These are phyloP conservation scores for Piromyces finnis DNA, from an alignment of 192 early-diverging fungal species.

Conservation along the genomic window DNA sequence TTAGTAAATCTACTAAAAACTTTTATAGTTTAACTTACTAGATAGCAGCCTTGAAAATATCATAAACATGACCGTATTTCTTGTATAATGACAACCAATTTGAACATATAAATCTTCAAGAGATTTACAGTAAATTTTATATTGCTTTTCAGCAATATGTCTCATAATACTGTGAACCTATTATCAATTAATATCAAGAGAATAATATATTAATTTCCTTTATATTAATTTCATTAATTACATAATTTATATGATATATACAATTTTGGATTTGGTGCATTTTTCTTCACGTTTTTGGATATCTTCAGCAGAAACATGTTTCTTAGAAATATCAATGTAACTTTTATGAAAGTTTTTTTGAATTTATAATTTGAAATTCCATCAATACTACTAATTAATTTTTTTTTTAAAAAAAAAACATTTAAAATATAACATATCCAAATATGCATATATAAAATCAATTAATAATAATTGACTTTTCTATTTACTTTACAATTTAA, in stretches of 20 bases:
- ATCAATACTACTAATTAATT: no score
- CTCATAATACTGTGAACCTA: slow-evolving; percentile 61
- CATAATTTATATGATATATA: background rate
- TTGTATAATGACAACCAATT: slow-evolving; percentile 84
- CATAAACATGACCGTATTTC: slow-evolving; percentile 90
- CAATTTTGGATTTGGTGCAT: slow-evolving; percentile 83
- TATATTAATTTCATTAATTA: no score
- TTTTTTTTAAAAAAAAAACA: no score
- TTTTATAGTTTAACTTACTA: slow-evolving; percentile 35
- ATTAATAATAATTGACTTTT: no score
- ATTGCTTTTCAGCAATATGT: slow-evolving; percentile 74
- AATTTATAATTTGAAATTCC: background rate
- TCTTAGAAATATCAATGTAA: slow-evolving; percentile 97
- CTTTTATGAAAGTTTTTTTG: slow-evolving; percentile 18
- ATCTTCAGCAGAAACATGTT: slow-evolving; percentile 76
- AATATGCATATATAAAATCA: no score
- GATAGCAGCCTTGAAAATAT: slow-evolving; percentile 89
- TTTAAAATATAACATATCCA: no score
- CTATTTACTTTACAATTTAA: no score
- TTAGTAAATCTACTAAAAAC: no score
- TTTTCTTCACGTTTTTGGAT: slow-evolving; percentile 76
- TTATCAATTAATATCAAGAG: background rate
- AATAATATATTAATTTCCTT: no score
- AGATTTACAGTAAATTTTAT: background rate
- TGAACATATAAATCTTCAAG: slow-evolving; percentile 67